Conservation (phyloP, 306 rosid species). For the Quercus berberidifolia region DNA sequence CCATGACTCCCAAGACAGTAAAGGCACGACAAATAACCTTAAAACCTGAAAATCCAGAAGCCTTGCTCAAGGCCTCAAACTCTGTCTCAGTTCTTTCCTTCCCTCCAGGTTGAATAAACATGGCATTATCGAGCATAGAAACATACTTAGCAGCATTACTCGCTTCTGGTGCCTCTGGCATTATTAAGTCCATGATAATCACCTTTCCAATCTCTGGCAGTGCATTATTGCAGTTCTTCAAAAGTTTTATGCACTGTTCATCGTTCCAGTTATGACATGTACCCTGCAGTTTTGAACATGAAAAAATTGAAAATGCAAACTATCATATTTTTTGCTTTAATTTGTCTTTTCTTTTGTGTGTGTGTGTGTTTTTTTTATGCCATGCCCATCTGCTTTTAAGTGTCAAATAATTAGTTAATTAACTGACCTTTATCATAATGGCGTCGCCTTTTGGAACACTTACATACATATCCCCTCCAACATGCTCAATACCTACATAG, state of each 20-base stretch:
- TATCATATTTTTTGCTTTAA: no score
- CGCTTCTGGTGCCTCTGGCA: conserved; percentile 28
- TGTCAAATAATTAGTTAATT: background rate
- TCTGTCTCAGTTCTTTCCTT: conserved; percentile 27
- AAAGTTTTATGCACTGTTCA: conserved; percentile 16
- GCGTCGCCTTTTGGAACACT: conserved; percentile 34
- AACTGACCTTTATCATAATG: conserved; percentile 29
- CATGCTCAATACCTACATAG: background rate
- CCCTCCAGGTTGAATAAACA: conserved; percentile 23
- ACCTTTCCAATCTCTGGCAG: conserved; percentile 28
- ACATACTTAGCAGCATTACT: conserved; percentile 9
- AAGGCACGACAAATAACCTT: conserved; percentile 19
- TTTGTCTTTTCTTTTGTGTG: no score
- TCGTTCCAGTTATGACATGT: conserved; percentile 34
- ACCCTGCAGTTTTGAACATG: background rate
- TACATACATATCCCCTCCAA: conserved; percentile 14
- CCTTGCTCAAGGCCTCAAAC: conserved; percentile 8
- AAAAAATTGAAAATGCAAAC: no score
- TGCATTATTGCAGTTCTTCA: conserved; percentile 26
- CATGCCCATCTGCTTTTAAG: background rate
- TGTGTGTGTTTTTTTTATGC: no score
- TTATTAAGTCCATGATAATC: conserved; percentile 28
- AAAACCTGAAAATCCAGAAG: conserved; percentile 27
- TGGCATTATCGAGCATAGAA: conserved; percentile 18
- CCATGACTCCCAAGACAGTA: conserved; percentile 24